These are phyloP conservation scores for Limnanthes douglasii DNA, from an alignment of 345 rosid species.

Conservation along the genomic window DNA sequence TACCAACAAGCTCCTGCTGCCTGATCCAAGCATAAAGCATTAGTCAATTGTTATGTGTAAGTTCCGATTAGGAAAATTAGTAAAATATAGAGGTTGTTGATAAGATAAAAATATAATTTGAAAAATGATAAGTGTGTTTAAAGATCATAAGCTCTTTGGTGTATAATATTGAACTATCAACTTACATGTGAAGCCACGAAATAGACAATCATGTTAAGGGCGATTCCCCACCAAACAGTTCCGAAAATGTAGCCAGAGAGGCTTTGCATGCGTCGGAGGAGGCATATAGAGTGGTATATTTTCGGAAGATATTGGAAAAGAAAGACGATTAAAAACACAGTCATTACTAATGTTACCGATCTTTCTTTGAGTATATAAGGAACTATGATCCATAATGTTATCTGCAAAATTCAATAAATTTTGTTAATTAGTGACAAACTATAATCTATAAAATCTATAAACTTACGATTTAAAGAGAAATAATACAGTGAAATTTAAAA, in stretches of 20 bases:
- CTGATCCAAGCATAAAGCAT: too few species aligned
- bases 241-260: conserved; percentile 92
- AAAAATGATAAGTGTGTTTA: too few species aligned
- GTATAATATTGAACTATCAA: too few species aligned
- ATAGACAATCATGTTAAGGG: conserved; percentile 84
- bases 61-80: too few species aligned
- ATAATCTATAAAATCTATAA: too few species aligned
- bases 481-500: too few species aligned
- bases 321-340: conserved; percentile 47
- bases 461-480: too few species aligned
- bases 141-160: too few species aligned
- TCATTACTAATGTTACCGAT: conserved; percentile 47
- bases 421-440: too few species aligned
- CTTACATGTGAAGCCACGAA: conserved; percentile 95
- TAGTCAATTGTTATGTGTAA: too few species aligned
- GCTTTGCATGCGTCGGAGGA: conserved; percentile 76
- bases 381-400: conserved; percentile 64
- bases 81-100: too few species aligned
- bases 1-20: conserved; percentile 99
- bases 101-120: too few species aligned
- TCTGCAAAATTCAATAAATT: conserved; percentile 34
- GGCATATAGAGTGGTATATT: conserved; percentile 74
- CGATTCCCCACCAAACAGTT: conserved; percentile 96
- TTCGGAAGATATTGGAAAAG: conserved; percentile 94
- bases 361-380: conserved; percentile 53